Base-by-base conservation (phyloP, 768 basidiomycete species). In the Lactifluus pinguis region DNA sequence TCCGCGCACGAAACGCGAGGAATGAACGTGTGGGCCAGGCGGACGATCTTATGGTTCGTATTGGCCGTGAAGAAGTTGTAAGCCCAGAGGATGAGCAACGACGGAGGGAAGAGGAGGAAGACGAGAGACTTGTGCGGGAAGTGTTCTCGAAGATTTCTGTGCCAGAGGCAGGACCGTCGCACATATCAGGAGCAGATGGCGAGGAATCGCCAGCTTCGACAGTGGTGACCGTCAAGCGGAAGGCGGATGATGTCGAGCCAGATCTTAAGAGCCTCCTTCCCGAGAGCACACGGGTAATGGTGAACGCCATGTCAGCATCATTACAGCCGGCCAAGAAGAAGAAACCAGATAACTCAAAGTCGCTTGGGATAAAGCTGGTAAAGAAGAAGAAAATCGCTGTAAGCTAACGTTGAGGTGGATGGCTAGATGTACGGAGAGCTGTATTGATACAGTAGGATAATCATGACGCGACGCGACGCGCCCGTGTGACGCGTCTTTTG, bases 41-140 rank as follows among this genome's bases (percentile, higher is more conserved):
- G 0, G 84, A 84, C 9, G 87, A 91, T 67, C 71, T 95, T 44
- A 64, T 84, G 21, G 85, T 82, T 6, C 78, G 84, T 55, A 69
- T 91, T 39, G 79, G 75, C 6, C 72, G 75, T 67, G 82, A 89
- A 70, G 90, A 92, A 62, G 75, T 87, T 11, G 87, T 92, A 71
- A 82, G 82, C 52, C 86, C 87, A 65, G 91, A 89, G 71, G 89
- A 90, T 53, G 79, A 81, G 44, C 83, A 84, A 68, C 77, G 78
- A 70, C 83, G 79, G 71, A 76, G 77, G 47, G 80, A 89, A 59
- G 89, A 95, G 65, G 92, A 94, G 62, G 94, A 95, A 72, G 95
- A 98, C 68, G 95, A 99, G 74, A 83, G 80, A 69, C 75, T 92
- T 25, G 89, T 98, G n/a, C 79, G 84, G 65, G 81, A 89, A 66